phyloP scores from a whole-genome alignment of 2,329 filamentous ascomycete species.

The Bipolaris sorokiniana region DNA sequence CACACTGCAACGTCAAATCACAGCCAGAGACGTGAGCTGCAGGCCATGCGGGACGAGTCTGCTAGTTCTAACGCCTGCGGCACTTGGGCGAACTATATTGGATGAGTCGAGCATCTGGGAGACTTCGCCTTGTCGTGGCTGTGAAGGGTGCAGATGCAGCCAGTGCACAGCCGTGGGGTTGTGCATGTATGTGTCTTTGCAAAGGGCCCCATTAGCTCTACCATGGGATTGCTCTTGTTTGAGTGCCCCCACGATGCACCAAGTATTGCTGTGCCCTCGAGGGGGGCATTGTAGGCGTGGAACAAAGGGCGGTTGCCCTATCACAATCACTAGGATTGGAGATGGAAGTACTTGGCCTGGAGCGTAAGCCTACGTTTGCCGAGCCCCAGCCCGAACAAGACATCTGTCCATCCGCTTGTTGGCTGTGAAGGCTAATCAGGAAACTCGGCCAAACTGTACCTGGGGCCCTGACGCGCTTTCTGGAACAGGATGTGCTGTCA shows the following conservation, averaged over 20 bases:
- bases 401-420: conserved; percentile 6
- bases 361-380: conserved; percentile 19
- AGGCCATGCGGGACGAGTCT: conserved; percentile 16
- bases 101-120: conserved; percentile 22
- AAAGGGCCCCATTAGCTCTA: not conserved
- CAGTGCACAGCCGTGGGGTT: conserved; percentile 8
- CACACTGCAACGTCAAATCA: conserved; percentile 20
- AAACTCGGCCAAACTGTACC: conserved; percentile 13
- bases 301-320: conserved; percentile 5
- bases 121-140: conserved; percentile 27
- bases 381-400: conserved; percentile 7
- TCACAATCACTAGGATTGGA: not conserved
- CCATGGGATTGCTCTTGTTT: not conserved
- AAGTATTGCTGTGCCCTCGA: not conserved
- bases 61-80: conserved; percentile 15
- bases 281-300: not conserved
- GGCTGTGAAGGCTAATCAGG: not conserved
- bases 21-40: conserved; percentile 9
- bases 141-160: conserved; percentile 17
- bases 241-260: not conserved
- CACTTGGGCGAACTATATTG: conserved; percentile 16
- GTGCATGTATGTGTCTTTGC: not conserved
- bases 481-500: conserved; percentile 3
- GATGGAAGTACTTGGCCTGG: not conserved
- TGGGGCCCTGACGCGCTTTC: conserved; percentile 10